Base-by-base conservation (phyloP, 129 eudicot genomes). In the Flaveria ramosissima region DNA sequence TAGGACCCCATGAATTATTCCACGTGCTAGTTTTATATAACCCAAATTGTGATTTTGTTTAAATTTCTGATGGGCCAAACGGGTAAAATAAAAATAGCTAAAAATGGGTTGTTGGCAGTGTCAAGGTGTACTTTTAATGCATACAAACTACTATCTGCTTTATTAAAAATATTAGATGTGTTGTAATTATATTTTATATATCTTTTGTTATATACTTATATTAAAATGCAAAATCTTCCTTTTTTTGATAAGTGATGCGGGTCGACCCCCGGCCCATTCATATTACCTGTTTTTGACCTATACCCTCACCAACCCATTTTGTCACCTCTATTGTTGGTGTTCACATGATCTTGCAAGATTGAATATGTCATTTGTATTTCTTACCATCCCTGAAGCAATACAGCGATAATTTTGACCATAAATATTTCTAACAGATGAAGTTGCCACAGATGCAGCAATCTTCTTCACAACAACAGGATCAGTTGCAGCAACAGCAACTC, bases 391-490 rank as follows among this genome's bases (percentile, higher is more conserved):
- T 20, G 19, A 55, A 13, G 48, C 50, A 41, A 51, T 77, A 32
- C 57, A 46, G 61, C 62, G 70, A 78, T 68, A 70, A 12, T 75
- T 46, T 45, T 19, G 64, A 47, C 59, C 77, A 42, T 64, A 14
- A 19, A 43, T 76, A 11, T 41, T 77, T 30, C 21, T 24, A 32
- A 77, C 89, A 93, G 98, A 87, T 89, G 96, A 93, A 90, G 85
- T 82, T 90, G 84, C 80, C 86, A 62, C 98, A 90, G 66, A 88
- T 90, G 89, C 97, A 85, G 71, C 98, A 90, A 64, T 83, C 96
- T 45, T 87, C 97, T 72, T 93, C 96, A 41, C 96, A 85, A 80
- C 95, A 86, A 80, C 96, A 93, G 77, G 96, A 93, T 32, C 95
- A 93, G 84, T 78, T 90, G 83, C 94, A 87, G 61, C 88, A 84